Conservation (phyloP, 2,329 filamentous ascomycete genomes). For the Beauveria caledonica region DNA sequence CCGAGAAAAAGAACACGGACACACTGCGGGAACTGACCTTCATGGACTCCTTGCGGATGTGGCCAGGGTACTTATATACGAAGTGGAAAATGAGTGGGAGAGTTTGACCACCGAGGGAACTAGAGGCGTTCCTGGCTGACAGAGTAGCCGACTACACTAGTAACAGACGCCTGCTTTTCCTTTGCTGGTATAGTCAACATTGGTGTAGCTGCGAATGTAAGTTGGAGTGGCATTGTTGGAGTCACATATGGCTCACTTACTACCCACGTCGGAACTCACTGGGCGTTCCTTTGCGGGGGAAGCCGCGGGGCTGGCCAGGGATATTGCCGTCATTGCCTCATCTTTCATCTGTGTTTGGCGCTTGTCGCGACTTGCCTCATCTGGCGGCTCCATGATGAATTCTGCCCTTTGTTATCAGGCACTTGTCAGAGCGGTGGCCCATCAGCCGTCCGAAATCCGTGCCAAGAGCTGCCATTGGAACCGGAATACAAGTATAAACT, state of each 20-base stretch:
- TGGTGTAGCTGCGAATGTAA: constrained; percentile 9
- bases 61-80: constrained; percentile 29
- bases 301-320: too few relatives aligned
- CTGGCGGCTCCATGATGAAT: too few relatives aligned
- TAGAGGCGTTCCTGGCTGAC: constrained; percentile 6
- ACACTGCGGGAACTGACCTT: constrained; percentile 45
- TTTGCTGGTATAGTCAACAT: constrained; percentile 9
- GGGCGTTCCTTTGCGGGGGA: too few relatives aligned
- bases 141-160: constrained; percentile 6
- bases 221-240: constrained; percentile 7
- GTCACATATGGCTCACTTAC: background rate
- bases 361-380: too few relatives aligned
- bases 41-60: constrained; percentile 48
- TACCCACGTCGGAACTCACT: too few relatives aligned
- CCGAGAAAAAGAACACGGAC: constrained; percentile 37
- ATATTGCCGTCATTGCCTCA: too few relatives aligned
- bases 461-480: too few relatives aligned
- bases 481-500: too few relatives aligned
- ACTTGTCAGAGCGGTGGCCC: too few relatives aligned
- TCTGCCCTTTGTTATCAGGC: too few relatives aligned
- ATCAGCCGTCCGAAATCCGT: too few relatives aligned
- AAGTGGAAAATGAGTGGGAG: constrained; percentile 38
- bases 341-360: too few relatives aligned
- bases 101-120: background rate
- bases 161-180: constrained; percentile 6